These are phyloP conservation scores for Pseudopediastrum boryanum DNA, from an alignment of 139 green algal genomes.

Conservation along the genomic window DNA sequence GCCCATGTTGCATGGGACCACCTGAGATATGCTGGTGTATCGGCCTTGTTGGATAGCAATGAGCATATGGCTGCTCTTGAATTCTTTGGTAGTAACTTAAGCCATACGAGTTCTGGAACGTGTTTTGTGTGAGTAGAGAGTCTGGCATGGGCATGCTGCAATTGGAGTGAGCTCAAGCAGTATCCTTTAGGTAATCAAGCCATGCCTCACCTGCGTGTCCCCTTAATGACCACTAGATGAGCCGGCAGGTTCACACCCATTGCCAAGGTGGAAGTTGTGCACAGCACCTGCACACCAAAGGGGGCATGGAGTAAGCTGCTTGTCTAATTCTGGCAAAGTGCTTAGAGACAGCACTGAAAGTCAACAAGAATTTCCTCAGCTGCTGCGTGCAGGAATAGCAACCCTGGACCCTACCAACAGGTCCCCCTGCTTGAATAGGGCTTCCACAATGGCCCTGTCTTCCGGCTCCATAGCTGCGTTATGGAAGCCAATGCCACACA, in stretches of 20 bases:
- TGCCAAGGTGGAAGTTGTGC: slow-evolving; percentile 89
- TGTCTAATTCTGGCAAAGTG: not conserved
- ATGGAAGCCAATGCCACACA: slow-evolving; percentile 82
- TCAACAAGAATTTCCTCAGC: not conserved
- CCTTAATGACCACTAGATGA: slow-evolving; percentile 92
- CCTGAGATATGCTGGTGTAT: too few species aligned
- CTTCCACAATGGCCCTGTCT: slow-evolving; percentile 79
- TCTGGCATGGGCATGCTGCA: too few species aligned
- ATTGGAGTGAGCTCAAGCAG: too few species aligned
- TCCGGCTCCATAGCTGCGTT: slow-evolving; percentile 73
- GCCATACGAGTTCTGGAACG: too few species aligned
- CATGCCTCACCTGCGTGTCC: slow-evolving; percentile 70
- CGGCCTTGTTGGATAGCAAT: too few species aligned
- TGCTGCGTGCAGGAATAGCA: not conserved
- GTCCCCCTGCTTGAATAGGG: slow-evolving; percentile 69
- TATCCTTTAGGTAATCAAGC: too few species aligned
- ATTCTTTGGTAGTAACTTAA: too few species aligned
- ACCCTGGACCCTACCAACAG: slow-evolving; percentile 51
- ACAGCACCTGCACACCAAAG: slow-evolving; percentile 70
- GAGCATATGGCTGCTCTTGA: too few species aligned
- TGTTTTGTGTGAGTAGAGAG: too few species aligned
- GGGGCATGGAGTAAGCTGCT: not conserved
- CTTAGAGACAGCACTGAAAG: not conserved
- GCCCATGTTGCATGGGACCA: too few species aligned
- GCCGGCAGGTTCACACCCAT: slow-evolving; percentile 95